Evolutionary conservation across 2,329 filamentous ascomycete species (phyloP).

Genomic region (Colletotrichum filicis): DNA sequence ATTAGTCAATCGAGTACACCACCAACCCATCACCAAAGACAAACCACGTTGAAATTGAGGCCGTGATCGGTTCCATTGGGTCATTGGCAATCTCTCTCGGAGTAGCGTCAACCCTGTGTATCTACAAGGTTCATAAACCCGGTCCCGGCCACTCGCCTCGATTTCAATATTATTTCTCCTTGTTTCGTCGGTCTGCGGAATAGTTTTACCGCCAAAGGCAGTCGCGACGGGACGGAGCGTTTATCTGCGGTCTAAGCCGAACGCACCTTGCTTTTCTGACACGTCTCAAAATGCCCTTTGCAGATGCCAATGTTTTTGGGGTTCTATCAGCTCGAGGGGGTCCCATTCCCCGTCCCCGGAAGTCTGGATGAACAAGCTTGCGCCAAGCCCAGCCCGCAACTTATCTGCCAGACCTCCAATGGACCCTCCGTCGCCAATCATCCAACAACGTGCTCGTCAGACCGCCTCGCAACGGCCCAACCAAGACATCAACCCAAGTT

Average conservation of each 20-base stretch:
- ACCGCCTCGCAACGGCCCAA: constrained; percentile 29
- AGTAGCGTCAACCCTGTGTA: constrained; percentile 5
- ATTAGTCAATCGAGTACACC: background rate
- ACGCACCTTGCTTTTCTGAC: constrained; percentile 25
- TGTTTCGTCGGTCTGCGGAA: constrained; percentile 25
- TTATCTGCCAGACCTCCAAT: constrained; percentile 10
- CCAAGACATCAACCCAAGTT: constrained; percentile 3
- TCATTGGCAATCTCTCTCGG: constrained; percentile 2
- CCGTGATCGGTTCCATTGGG: constrained; percentile 1
- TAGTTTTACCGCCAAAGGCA: constrained; percentile 29
- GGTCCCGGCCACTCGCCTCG: constrained; percentile 9
- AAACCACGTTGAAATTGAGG: background rate
- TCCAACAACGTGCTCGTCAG: constrained; percentile 36
- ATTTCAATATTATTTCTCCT: constrained; percentile 17
- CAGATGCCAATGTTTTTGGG: constrained; percentile 17
- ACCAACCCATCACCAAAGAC: background rate
- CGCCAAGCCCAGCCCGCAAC: constrained; percentile 25
- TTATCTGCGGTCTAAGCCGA: constrained; percentile 25
- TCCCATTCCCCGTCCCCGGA: constrained; percentile 9
- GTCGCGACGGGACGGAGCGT: constrained; percentile 30
- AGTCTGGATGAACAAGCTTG: constrained; percentile 19
- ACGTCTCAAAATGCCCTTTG: constrained; percentile 24
- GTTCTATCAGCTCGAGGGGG: background rate
- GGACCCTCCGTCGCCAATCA: constrained; percentile 33
- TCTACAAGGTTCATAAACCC: constrained; percentile 7